A percentile compares a stretch with the other conserved stretches of the same genome.
These are phyloP conservation scores for Hippophae gyantsensis DNA, from an alignment of 306 rosid species.

Conservation along the genomic window DNA sequence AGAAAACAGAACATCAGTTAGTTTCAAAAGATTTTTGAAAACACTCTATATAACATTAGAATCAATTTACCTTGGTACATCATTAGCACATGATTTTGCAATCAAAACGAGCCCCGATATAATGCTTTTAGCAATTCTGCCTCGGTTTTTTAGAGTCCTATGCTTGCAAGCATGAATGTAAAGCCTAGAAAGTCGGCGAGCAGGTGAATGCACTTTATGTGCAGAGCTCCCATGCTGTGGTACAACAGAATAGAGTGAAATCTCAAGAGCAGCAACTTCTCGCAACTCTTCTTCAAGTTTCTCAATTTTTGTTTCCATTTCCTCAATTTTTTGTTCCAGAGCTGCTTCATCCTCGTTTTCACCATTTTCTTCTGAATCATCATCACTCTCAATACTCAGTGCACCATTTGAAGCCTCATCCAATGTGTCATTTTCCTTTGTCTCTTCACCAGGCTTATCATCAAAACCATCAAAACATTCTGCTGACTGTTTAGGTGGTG, in stretches of 20 bases:
- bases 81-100: conserved; percentile 90
- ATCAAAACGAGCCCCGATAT: conserved; percentile 84
- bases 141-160: conserved; percentile 58
- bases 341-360: conserved; percentile 33
- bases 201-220: conserved; percentile 96
- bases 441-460: conserved; percentile 37
- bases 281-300: conserved; percentile 96
- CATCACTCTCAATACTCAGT: conserved; percentile 31
- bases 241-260: conserved; percentile 76
- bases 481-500: conserved; percentile 30
- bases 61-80: conserved; percentile 66
- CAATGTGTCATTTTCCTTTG: conserved; percentile 34
- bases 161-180: conserved; percentile 80
- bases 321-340: conserved; percentile 43
- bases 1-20: conserved; percentile 11
- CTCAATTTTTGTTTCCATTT: conserved; percentile 70
- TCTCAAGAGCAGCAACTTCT: conserved; percentile 97
- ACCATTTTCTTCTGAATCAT: conserved; percentile 37
- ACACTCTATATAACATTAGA: background rate
- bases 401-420: conserved; percentile 44
- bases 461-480: conserved; percentile 58
- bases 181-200: conserved; percentile 91
- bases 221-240: conserved; percentile 98
- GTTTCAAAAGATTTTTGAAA: conserved; percentile 9
- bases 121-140: conserved; percentile 61